These are phyloP conservation scores for Microcos paniculata DNA, from an alignment of 345 rosid species.

Conservation along the genomic window DNA sequence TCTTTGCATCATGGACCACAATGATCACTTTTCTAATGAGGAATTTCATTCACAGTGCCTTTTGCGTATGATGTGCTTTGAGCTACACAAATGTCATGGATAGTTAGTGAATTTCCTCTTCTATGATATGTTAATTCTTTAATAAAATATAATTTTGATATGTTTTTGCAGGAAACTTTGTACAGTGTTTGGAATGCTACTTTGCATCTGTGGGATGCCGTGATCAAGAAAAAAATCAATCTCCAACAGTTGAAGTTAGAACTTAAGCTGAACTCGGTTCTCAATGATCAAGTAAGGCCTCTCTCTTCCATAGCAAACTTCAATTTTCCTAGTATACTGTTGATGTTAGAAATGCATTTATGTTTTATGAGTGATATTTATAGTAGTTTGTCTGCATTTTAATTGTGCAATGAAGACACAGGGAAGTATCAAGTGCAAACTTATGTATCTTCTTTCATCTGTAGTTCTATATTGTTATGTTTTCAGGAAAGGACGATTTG, in stretches of 20 bases:
- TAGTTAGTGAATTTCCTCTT: not conserved
- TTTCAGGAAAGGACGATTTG: not conserved
- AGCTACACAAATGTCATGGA: not conserved
- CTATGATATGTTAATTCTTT: constrained; percentile 1
- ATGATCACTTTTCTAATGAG: not conserved
- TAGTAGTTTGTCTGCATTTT: not conserved
- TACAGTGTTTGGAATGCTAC: constrained; percentile 70
- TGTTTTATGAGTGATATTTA: constrained; percentile 2
- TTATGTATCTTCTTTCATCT: not conserved
- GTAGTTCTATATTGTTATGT: not conserved
- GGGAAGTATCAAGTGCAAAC: not conserved
- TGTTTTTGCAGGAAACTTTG: constrained; percentile 62
- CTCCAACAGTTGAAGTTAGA: constrained; percentile 71
- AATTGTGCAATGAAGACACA: constrained; percentile 2
- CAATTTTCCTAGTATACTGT: not conserved
- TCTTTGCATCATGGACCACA: not conserved
- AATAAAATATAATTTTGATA: constrained; percentile 18
- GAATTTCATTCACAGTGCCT: not conserved
- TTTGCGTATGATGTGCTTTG: not conserved
- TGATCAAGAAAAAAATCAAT: constrained; percentile 60
- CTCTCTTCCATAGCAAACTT: constrained; percentile 8
- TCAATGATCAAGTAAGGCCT: constrained; percentile 66
- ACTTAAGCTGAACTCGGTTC: constrained; percentile 69
- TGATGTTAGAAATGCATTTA: constrained; percentile 3
- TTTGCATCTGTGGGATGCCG: constrained; percentile 61